phyloP scores from a whole-genome alignment of 306 rosid genomes.

The Acacia confusa region DNA sequence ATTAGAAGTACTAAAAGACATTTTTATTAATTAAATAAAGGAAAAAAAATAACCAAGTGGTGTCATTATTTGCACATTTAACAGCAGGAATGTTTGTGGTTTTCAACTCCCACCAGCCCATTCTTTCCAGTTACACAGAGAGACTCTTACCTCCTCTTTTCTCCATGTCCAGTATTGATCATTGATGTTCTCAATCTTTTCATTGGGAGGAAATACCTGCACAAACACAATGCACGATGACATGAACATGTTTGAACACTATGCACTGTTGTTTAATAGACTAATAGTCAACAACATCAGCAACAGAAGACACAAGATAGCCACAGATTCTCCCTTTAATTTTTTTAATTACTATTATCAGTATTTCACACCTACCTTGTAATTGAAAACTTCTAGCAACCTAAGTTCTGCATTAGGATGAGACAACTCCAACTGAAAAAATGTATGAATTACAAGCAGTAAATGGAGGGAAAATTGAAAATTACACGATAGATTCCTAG shows the following conservation, averaged over 20 bases:
- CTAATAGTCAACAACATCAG: conserved; percentile 8
- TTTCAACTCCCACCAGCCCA: conserved; percentile 5
- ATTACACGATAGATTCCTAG: no score
- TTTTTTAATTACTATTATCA: background rate
- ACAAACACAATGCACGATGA: conserved; percentile 21
- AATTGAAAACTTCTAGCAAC: conserved; percentile 84
- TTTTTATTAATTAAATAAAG: background rate
- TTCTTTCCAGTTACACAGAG: conserved; percentile 21
- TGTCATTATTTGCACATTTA: conserved; percentile 11
- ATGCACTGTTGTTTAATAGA: background rate
- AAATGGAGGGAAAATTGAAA: no score
- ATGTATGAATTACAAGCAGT: no score
- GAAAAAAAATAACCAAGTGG: background rate
- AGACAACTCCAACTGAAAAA: conserved; percentile 73
- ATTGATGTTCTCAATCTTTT: conserved; percentile 78
- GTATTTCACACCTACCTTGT: conserved; percentile 60
- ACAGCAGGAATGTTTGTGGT: conserved; percentile 12
- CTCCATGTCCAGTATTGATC: conserved; percentile 90
- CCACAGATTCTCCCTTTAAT: background rate
- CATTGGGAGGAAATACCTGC: conserved; percentile 78
- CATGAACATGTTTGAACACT: conserved; percentile 7
- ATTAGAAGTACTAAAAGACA: no score
- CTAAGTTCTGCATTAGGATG: conserved; percentile 76
- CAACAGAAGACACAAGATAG: background rate
- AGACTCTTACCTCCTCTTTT: conserved; percentile 70